A percentile compares a stretch with the other conserved stretches of the same genome.
Evolutionary conservation across 2,329 filamentous ascomycete species (phyloP).

Genomic region (Pseudogymnoascus sp.): DNA sequence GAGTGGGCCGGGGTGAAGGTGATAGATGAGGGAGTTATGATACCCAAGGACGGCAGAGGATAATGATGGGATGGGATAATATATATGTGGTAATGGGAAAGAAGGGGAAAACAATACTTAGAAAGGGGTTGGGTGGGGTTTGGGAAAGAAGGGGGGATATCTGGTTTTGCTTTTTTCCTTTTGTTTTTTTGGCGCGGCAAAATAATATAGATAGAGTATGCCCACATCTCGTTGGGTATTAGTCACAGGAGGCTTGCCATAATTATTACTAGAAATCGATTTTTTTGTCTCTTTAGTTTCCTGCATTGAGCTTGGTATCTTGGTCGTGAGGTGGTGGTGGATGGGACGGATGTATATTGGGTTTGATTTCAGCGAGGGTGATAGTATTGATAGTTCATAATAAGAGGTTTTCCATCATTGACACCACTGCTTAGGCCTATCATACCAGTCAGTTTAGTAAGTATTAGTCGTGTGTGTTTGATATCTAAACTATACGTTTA

Average conservation of each 20-base stretch:
- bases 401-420: neutral
- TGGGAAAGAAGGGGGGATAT: neutral
- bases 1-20: neutral
- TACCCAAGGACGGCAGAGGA: neutral
- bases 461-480: neutral
- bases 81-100: neutral
- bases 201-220: constrained; percentile 2
- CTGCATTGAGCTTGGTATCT: neutral
- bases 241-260: neutral
- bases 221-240: neutral
- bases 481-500: too few species aligned
- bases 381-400: neutral
- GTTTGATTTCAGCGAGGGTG: neutral
- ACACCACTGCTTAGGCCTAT: neutral
- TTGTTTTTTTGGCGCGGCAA: neutral
- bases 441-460: neutral
- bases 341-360: neutral
- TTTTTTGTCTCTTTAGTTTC: neutral
- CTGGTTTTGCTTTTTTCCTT: neutral
- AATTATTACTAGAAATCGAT: neutral
- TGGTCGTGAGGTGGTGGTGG: neutral
- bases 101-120: neutral
- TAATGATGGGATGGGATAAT: neutral
- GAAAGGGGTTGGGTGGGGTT: neutral
- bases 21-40: neutral